Evolutionary conservation across 2,329 filamentous ascomycete genomes (phyloP), one percentile per base, ranked within the genome.

Genomic region (Penicillium sp.): DNA sequence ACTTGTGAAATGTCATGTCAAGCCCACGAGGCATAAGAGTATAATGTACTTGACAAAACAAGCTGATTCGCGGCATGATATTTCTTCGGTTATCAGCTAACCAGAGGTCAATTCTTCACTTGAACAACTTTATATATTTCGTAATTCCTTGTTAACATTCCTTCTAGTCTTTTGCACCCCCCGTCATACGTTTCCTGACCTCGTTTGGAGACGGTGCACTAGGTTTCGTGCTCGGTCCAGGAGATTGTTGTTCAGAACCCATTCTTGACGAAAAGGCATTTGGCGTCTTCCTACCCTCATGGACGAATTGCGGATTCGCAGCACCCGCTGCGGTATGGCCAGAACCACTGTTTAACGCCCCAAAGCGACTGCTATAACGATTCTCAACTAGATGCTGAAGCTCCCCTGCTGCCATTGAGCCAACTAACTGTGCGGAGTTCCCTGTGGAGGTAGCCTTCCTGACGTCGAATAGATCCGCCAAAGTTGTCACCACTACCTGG

Each of bases 391-490:
- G 38, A 60, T 69, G 46, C 21, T 30, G 66, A 69, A 78, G 69
- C 63, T 63, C 60, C 56, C 71, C 73, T 48, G 71, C 69, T 21
- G 66, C 64, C 68, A 79, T 76, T 59, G 74, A 79, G 23, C 77
- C 75, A 60, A 80, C 66, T 53, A 78, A 62, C 60, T 79, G 74
- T 44, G 71, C 70, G 50, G 77, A 78, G 29, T 71, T 72, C 30
- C 63, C 69, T 62, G 66, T 76, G 6, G 77, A 74, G 56, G 67
- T 53, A 41, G 73, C 76, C 67, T 76, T 79, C 61, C 69, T 73
- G 56, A 80, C 69, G 64, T 79, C 70, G 60, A 81, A 80, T 56
- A 81, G 69, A 71, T 79, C 78, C 45, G 76, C 77, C 61, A 78
- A 65, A 63, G 77, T 80, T 60, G 72, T 79, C 60, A 81, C 71